Conservation (phyloP, 805 yeast species). For the Tetrapisispora iriomotensis region DNA sequence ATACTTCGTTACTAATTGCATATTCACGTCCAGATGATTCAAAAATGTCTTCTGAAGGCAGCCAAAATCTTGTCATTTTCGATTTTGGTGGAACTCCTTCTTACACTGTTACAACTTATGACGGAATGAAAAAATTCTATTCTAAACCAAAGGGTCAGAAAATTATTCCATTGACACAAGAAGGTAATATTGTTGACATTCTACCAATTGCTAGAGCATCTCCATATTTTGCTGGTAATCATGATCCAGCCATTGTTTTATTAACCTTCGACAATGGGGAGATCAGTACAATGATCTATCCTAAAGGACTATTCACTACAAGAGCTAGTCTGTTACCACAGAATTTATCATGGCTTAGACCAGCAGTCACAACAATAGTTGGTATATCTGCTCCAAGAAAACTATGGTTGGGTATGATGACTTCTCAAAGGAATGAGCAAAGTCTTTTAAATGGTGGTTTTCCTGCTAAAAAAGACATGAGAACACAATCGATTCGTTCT, state of each 20-base stretch:
- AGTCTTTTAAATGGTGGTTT: slow-evolving; percentile 71
- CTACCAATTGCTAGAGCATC: slow-evolving; percentile 48
- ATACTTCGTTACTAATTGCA: slow-evolving; percentile 59
- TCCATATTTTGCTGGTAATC: slow-evolving; percentile 75
- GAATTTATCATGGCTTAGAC: slow-evolving; percentile 66
- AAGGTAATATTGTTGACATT: slow-evolving; percentile 37
- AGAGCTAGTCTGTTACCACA: slow-evolving; percentile 67
- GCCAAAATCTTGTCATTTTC: slow-evolving; percentile 40
- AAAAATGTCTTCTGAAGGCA: slow-evolving; percentile 21
- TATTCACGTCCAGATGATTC: slow-evolving; percentile 40
- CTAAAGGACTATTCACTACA: slow-evolving; percentile 42
- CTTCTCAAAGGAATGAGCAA: slow-evolving; percentile 25
- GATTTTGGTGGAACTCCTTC: slow-evolving; percentile 76
- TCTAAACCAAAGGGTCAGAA: slow-evolving; percentile 47
- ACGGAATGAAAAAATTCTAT: slow-evolving; percentile 71
- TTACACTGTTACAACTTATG: slow-evolving; percentile 73
- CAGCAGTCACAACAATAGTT: slow-evolving; percentile 49
- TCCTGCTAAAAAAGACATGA: slow-evolving; percentile 42
- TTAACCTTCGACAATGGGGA: slow-evolving; percentile 55
- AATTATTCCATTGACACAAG: slow-evolving; percentile 44
- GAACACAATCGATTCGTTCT: slow-evolving; percentile 43
- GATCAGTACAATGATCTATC: slow-evolving; percentile 49
- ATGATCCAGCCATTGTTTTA: slow-evolving; percentile 59
- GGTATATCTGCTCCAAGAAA: slow-evolving; percentile 51
- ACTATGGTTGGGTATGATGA: slow-evolving; percentile 73